phyloP scores from a whole-genome alignment of 192 early-diverging fungal genomes.

The Coemansia sp. region DNA sequence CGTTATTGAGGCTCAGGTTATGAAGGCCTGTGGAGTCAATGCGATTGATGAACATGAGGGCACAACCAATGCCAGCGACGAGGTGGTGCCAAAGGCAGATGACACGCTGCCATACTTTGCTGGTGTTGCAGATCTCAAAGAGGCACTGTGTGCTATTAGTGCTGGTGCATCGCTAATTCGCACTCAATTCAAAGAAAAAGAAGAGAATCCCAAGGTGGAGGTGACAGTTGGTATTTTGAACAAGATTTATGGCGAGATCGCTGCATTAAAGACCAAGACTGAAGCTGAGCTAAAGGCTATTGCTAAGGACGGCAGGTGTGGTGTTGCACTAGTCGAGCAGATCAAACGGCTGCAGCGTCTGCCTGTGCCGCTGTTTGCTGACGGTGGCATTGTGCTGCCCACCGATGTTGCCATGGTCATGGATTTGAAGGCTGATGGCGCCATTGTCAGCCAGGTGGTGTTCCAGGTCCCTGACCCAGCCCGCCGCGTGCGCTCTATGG shows the following conservation, averaged over 20 bases:
- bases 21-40: neutral
- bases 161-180: neutral
- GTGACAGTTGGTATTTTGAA: neutral
- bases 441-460: slow-evolving; percentile 88
- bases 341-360: slow-evolving; percentile 46
- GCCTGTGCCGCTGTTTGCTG: slow-evolving; percentile 94
- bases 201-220: neutral
- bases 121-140: neutral
- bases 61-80: neutral
- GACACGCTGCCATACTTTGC: neutral
- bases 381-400: slow-evolving; percentile 91
- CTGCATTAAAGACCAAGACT: neutral
- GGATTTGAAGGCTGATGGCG: slow-evolving; percentile 93
- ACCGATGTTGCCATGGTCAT: slow-evolving; percentile 96
- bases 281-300: neutral
- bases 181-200: neutral
- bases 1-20: neutral
- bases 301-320: too few species aligned
- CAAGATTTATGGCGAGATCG: neutral
- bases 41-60: neutral
- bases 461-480: slow-evolving; percentile 84
- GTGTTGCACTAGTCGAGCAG: neutral
- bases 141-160: neutral
- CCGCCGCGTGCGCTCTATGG: slow-evolving; percentile 81
- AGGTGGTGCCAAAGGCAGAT: neutral